Conservation (phyloP, 2,329 filamentous ascomycete species). For the Dactylellina haptotyla region DNA sequence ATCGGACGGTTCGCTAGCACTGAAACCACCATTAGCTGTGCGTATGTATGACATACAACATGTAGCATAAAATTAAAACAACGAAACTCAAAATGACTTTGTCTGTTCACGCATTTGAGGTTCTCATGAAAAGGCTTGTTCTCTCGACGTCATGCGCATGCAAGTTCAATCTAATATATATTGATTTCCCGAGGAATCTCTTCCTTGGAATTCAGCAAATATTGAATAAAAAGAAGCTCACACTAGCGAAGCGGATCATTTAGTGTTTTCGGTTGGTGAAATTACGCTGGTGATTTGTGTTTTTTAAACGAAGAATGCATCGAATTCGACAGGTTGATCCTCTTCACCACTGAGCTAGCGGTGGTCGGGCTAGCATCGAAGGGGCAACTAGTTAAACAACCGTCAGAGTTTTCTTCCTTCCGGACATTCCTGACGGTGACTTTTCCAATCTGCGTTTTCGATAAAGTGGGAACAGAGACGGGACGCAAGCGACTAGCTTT, state of each 20-base stretch:
- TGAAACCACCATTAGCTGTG: constrained; percentile 9
- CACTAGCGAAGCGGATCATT: constrained; percentile 17
- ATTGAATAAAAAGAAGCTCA: background rate
- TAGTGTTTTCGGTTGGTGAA: constrained; percentile 25
- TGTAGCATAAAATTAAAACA: background rate
- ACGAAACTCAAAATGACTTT: too few species aligned
- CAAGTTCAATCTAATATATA: constrained; percentile 23
- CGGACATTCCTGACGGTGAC: constrained; percentile 48
- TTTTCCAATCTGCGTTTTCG: constrained; percentile 38
- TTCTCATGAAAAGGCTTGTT: background rate
- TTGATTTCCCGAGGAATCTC: constrained; percentile 39
- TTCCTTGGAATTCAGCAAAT: constrained; percentile 37
- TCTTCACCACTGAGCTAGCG: too few species aligned
- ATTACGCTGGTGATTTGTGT: background rate
- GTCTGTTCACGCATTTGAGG: too few species aligned
- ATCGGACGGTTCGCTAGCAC: background rate
- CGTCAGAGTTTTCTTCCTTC: constrained; percentile 27
- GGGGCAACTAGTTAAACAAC: constrained; percentile 31
- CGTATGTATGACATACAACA: constrained; percentile 1
- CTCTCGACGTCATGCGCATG: constrained; percentile 21
- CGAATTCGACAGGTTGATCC: background rate
- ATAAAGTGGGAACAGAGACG: constrained; percentile 41
- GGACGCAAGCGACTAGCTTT: constrained; percentile 28
- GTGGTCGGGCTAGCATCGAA: constrained; percentile 26
- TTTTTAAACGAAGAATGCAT: constrained; percentile 41